A percentile compares a stretch with the other conserved stretches of the same genome.
phyloP scores from a whole-genome alignment of 176 grass and related monocot species.

The Cenchrus purpureus region DNA sequence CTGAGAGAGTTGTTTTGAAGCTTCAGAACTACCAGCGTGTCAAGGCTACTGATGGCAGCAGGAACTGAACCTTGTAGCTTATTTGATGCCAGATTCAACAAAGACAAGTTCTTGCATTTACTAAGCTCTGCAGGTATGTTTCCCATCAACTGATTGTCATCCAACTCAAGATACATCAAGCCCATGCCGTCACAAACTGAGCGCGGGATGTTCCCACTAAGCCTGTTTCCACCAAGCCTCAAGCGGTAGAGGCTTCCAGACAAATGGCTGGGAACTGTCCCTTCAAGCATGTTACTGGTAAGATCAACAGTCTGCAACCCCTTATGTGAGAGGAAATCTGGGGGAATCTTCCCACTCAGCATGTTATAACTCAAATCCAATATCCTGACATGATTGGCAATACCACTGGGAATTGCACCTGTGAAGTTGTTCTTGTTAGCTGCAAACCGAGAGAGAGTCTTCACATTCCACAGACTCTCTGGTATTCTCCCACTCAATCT shows the following conservation, averaged over 20 bases:
- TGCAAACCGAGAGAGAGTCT: conserved; percentile 44
- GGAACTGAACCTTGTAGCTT: conserved; percentile 44
- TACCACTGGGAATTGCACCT: conserved; percentile 11
- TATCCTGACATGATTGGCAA: conserved; percentile 45
- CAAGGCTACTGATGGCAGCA: conserved; percentile 37
- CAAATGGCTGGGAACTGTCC: conserved; percentile 30
- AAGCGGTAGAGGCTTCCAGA: conserved; percentile 50
- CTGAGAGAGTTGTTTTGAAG: conserved; percentile 51
- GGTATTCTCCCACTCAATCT: conserved; percentile 37
- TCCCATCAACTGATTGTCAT: conserved; percentile 44
- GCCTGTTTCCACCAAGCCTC: conserved; percentile 47
- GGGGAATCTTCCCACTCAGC: conserved; percentile 45
- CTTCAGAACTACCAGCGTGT: conserved; percentile 52
- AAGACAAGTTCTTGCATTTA: conserved; percentile 41
- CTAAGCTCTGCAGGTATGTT: conserved; percentile 43
- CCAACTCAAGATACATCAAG: conserved; percentile 67
- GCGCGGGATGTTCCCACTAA: conserved; percentile 47
- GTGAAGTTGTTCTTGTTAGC: conserved; percentile 65
- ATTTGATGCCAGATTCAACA: conserved; percentile 78
- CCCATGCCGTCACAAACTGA: conserved; percentile 15
- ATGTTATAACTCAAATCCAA: conserved; percentile 80
- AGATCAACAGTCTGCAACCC: conserved; percentile 65
- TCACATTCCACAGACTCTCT: background rate
- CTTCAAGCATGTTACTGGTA: conserved; percentile 6
- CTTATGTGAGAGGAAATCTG: conserved; percentile 34